Evolutionary conservation across 257 asterid genomes (phyloP).

Genomic region (Eustoma russellianum): DNA sequence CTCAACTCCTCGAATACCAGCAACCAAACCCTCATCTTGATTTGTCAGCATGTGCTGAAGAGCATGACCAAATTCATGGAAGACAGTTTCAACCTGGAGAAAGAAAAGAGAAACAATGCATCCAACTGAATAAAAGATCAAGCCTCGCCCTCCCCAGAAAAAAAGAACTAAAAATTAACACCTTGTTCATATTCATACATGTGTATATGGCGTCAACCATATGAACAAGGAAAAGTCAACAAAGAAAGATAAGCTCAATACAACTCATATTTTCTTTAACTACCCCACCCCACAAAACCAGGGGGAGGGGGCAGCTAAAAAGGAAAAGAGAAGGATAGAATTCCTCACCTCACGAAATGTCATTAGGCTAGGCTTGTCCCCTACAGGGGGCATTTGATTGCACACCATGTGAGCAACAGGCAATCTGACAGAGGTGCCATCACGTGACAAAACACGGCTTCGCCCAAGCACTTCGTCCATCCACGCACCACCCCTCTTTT

Average conservation of each 20-base stretch:
- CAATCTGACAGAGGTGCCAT: conserved; percentile 63
- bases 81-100: conserved; percentile 89
- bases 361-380: conserved; percentile 98
- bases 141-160: too few relatives aligned
- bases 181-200: too few relatives aligned
- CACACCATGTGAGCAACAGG: conserved; percentile 95
- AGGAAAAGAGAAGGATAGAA: neutral
- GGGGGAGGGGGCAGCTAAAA: too few relatives aligned
- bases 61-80: conserved; percentile 98
- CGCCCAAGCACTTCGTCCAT: conserved; percentile 86
- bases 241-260: too few relatives aligned
- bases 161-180: too few relatives aligned
- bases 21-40: conserved; percentile 91
- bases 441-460: conserved; percentile 64
- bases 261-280: too few relatives aligned
- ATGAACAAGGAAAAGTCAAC: too few relatives aligned
- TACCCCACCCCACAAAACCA: too few relatives aligned
- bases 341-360: conserved; percentile 84
- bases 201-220: too few relatives aligned
- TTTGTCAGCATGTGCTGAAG: conserved; percentile 98
- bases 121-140: too few relatives aligned
- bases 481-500: conserved; percentile 88
- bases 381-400: conserved; percentile 99
- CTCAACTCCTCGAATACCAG: conserved; percentile 81
- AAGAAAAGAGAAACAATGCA: conserved; percentile 4